These are phyloP conservation scores for Umbelopsis sp. DNA, from an alignment of 371 early-diverging fungal genomes.

Conservation along the genomic window DNA sequence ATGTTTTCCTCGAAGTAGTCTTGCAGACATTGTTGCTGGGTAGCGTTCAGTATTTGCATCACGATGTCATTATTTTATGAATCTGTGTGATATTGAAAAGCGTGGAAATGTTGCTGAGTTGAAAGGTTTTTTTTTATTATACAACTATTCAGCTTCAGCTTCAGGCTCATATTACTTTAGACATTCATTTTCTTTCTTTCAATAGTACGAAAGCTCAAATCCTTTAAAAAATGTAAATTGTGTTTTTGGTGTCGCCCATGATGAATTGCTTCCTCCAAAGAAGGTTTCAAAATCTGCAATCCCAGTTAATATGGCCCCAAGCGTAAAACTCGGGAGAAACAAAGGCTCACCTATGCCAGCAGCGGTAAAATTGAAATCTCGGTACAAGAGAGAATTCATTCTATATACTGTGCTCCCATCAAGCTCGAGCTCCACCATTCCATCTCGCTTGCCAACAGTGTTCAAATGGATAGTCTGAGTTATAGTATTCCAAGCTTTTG, in stretches of 20 bases:
- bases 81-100: neutral
- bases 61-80: neutral
- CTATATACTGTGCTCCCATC: slow-evolving; percentile 12
- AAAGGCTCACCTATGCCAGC: slow-evolving; percentile 21
- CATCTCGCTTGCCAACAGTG: slow-evolving; percentile 17
- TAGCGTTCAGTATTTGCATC: neutral
- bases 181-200: neutral
- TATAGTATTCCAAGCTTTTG: slow-evolving; percentile 49
- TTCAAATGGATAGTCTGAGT: slow-evolving; percentile 49
- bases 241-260: slow-evolving; percentile 34
- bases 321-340: neutral
- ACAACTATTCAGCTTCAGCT: no score
- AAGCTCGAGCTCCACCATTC: neutral
- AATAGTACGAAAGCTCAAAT: neutral
- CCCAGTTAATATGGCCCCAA: neutral
- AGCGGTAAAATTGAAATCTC: neutral
- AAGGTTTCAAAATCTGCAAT: slow-evolving; percentile 29
- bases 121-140: no score
- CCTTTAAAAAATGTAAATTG: slow-evolving; percentile 31
- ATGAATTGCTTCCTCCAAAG: slow-evolving; percentile 39
- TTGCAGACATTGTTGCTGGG: neutral
- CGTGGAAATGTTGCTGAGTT: neutral
- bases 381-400: slow-evolving; percentile 14
- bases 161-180: no score
- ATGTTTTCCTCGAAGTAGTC: neutral